Conservation (phyloP, 2,329 filamentous ascomycete genomes). For the Fusarium chaquense region DNA sequence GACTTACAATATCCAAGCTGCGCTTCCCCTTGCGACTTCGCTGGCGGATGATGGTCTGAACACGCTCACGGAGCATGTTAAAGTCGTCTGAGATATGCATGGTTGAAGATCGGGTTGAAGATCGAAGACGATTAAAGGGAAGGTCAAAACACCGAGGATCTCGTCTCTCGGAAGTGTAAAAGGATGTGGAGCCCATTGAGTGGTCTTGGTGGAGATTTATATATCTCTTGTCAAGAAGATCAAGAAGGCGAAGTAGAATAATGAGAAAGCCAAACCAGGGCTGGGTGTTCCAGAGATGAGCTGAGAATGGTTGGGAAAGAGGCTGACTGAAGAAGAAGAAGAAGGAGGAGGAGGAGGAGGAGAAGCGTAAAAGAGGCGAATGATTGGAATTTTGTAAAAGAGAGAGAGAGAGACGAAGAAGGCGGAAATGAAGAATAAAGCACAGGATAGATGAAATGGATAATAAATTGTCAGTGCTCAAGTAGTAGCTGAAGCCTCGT, state of each 20-base stretch:
- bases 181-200: conserved; percentile 30
- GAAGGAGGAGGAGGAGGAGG: not conserved
- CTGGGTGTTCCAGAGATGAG: conserved; percentile 4
- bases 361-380: not conserved
- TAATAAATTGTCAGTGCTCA: not conserved
- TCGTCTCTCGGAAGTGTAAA: conserved; percentile 32
- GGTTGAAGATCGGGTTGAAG: conserved; percentile 32
- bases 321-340: conserved; percentile 10
- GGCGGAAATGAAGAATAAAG: conserved; percentile 12
- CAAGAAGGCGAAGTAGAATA: not conserved
- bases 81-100: conserved; percentile 58
- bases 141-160: conserved; percentile 33
- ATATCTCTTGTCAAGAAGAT: conserved; percentile 12
- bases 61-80: conserved; percentile 58
- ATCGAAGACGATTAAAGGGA: conserved; percentile 33
- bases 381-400: conserved; percentile 21
- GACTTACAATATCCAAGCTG: conserved; percentile 61
- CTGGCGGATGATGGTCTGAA: conserved; percentile 58
- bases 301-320: conserved; percentile 20
- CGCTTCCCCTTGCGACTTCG: conserved; percentile 58
- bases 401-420: not conserved
- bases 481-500: conserved; percentile 9
- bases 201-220: not conserved
- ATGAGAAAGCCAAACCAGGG: conserved; percentile 6
- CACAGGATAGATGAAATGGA: not conserved